A percentile compares a stretch with the other conserved stretches of the same genome.
These are phyloP conservation scores for Nakaseomyces bracarensis DNA, from an alignment of 1,139 yeast species.

Conservation along the genomic window DNA sequence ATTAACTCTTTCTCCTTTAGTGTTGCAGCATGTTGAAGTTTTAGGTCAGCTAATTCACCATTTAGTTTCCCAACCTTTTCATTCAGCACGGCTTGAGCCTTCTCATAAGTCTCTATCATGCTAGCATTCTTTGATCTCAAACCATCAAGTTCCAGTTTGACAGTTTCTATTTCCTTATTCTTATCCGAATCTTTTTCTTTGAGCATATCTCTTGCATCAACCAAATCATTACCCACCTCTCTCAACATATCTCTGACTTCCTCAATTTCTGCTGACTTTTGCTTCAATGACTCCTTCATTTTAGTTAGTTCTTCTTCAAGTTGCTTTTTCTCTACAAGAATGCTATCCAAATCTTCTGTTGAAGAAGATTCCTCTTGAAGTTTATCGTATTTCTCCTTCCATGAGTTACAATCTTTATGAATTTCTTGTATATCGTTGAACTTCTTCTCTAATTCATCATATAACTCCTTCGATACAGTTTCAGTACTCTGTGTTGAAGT, in stretches of 20 bases:
- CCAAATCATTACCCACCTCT: constrained; percentile 69
- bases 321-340: not conserved
- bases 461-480: constrained; percentile 10
- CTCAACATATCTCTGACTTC: constrained; percentile 60
- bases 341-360: constrained; percentile 7
- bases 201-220: constrained; percentile 32
- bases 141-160: constrained; percentile 15
- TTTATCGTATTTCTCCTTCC: constrained; percentile 18
- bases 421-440: constrained; percentile 9
- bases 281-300: constrained; percentile 14
- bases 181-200: constrained; percentile 17
- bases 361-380: constrained; percentile 11
- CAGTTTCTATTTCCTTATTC: constrained; percentile 13
- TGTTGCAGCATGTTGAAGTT: not conserved
- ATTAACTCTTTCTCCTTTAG: constrained; percentile 23
- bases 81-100: constrained; percentile 30
- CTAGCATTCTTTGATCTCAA: constrained; percentile 22
- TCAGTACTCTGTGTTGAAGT: no score
- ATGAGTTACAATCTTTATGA: constrained; percentile 18
- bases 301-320: constrained; percentile 13
- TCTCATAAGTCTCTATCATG: constrained; percentile 19
- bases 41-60: constrained; percentile 9
- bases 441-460: constrained; percentile 12
- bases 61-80: constrained; percentile 13
- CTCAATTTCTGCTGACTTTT: constrained; percentile 30